phyloP scores from a whole-genome alignment of 2,329 filamentous ascomycete genomes.

The Neofusicoccum sp. region DNA sequence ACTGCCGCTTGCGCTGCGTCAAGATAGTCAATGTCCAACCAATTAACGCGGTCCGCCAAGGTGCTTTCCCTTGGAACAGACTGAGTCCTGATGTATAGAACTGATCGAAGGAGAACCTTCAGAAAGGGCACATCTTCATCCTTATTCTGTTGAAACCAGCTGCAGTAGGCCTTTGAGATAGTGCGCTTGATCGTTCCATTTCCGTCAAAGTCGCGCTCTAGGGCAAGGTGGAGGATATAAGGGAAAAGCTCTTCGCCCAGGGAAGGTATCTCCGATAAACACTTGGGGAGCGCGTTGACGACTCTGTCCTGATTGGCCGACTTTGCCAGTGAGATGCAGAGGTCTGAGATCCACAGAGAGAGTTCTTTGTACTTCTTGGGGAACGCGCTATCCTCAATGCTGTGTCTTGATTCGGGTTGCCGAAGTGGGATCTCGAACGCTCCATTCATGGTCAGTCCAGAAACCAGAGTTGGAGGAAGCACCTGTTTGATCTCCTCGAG shows the following conservation, averaged over 20 bases:
- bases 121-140: constrained; percentile 58
- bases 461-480: constrained; percentile 31
- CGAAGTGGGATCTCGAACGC: constrained; percentile 20
- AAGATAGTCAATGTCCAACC: constrained; percentile 81
- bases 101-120: constrained; percentile 70
- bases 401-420: constrained; percentile 16
- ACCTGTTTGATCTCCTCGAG: constrained; percentile 30
- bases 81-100: constrained; percentile 88
- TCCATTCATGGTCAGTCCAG: constrained; percentile 29
- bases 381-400: constrained; percentile 24
- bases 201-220: constrained; percentile 65
- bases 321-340: constrained; percentile 57
- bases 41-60: constrained; percentile 72
- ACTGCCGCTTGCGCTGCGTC: constrained; percentile 69
- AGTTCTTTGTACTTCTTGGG: constrained; percentile 24
- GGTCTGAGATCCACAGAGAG: constrained; percentile 58
- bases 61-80: constrained; percentile 71
- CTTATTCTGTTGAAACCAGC: constrained; percentile 59
- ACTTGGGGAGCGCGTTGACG: constrained; percentile 64
- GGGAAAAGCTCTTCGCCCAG: constrained; percentile 76
- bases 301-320: constrained; percentile 61
- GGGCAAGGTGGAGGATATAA: constrained; percentile 78
- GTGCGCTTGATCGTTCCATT: constrained; percentile 55
- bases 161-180: constrained; percentile 64
- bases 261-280: constrained; percentile 64